Evolutionary conservation across 306 rosid genomes (phyloP).

Genomic region (Canavalia ensiformis): DNA sequence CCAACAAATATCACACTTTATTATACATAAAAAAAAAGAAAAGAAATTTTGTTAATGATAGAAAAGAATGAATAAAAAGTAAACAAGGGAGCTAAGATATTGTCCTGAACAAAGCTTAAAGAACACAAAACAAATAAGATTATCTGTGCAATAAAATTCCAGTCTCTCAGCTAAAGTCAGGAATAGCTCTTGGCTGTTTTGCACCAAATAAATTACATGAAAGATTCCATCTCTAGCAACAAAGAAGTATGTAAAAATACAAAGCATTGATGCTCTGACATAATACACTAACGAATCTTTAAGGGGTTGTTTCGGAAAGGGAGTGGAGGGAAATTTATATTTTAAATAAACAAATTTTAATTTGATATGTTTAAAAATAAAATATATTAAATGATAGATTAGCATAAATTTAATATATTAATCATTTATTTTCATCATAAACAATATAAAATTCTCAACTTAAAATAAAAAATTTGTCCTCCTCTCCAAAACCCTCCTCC

Average conservation of each 20-base stretch:
- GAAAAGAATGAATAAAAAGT: conserved; percentile 9
- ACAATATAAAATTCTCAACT: too few species aligned
- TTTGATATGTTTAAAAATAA: too few species aligned
- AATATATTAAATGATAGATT: too few species aligned
- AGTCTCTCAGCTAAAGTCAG: background rate
- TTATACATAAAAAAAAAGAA: background rate
- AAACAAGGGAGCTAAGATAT: background rate
- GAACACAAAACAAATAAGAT: conserved; percentile 3
- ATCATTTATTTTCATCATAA: too few species aligned
- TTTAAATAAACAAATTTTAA: too few species aligned
- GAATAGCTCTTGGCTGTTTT: background rate
- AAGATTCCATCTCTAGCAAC: conserved; percentile 13
- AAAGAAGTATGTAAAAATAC: background rate
- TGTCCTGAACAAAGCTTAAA: background rate
- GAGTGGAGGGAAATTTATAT: too few species aligned
- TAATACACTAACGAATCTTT: conserved; percentile 13
- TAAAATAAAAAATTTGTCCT: too few species aligned
- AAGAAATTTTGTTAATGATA: conserved; percentile 11
- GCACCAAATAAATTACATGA: conserved; percentile 12
- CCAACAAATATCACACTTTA: conserved; percentile 9
- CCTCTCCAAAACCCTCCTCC: too few species aligned
- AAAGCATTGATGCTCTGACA: background rate
- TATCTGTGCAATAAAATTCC: conserved; percentile 1
- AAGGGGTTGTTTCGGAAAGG: background rate
- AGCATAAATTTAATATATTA: too few species aligned